phyloP scores from a whole-genome alignment of 2,329 filamentous ascomycete species.

The Aureobasidium sp. region DNA sequence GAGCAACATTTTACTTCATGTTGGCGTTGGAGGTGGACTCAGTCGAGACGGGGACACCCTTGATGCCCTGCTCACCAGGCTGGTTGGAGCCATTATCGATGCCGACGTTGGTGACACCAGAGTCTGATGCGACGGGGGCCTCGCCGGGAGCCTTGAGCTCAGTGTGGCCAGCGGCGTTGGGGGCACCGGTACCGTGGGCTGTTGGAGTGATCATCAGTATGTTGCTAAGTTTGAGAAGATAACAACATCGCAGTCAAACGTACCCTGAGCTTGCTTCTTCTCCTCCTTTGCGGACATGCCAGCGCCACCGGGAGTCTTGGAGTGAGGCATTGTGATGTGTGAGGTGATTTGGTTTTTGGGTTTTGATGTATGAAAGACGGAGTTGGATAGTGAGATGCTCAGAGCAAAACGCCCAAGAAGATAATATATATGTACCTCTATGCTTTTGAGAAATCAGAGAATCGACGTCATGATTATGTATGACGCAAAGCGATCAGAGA shows the following conservation, averaged over 20 bases:
- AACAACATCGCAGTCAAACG: too few relatives aligned
- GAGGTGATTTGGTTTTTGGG: not conserved
- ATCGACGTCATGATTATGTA: not conserved
- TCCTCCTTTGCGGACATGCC: slow-evolving; percentile 29
- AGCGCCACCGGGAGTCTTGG: slow-evolving; percentile 28
- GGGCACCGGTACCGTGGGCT: slow-evolving; percentile 28
- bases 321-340: slow-evolving; percentile 20
- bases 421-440: too few relatives aligned
- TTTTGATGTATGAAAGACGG: not conserved
- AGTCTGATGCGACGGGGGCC: slow-evolving; percentile 31
- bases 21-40: slow-evolving; percentile 22
- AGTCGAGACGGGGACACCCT: slow-evolving; percentile 25
- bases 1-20: slow-evolving; percentile 21
- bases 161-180: slow-evolving; percentile 29
- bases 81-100: slow-evolving; percentile 26
- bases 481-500: slow-evolving; percentile 8
- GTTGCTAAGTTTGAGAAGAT: too few relatives aligned
- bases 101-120: slow-evolving; percentile 28
- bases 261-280: slow-evolving; percentile 31
- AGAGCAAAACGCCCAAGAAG: too few relatives aligned
- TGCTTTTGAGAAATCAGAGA: not conserved
- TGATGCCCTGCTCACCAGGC: slow-evolving; percentile 32
- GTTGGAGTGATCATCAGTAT: not conserved
- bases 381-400: not conserved
- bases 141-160: slow-evolving; percentile 26